Base-by-base conservation (phyloP, 1,284 basidiomycete genomes). In the Ustilago xerochloae region DNA sequence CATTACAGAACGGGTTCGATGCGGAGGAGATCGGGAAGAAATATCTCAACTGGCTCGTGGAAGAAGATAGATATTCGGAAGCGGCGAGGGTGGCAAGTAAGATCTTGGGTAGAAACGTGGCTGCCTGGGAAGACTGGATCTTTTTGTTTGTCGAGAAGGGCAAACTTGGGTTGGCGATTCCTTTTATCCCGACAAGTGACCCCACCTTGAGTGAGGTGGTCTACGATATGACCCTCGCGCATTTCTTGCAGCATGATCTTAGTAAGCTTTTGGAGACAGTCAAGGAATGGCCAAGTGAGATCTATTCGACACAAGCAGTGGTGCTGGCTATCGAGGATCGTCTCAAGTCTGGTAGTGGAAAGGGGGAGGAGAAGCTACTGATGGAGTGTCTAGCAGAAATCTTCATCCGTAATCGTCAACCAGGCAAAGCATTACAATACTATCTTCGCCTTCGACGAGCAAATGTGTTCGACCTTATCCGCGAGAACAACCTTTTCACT, bases 301-400 rank as follows among this genome's bases (percentile, higher is more conserved):
- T 98, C 52, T 99, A 98, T 83, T 92, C 96, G 81, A 89, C 93
- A 13, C 86, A 89, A 1, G 92, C 92, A 2, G 92, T 97, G 54
- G 93, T 97, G 43, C 88, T 93, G 15, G 93, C 93, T 6, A 90
- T 97, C 3, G 91, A 92, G 70, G 90, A 92, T 13, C 91, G 93
- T 75, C 87, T 97, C 13, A 90, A 59, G 43, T 52, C 59, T 8
- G 54, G 68, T 29, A 48, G 46, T 13, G 33, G 38, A 9, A 58
- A 59, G 36, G 56, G 29, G 29, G 88, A 89, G 0, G 63, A 67
- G 33, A 60, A 52, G 52, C 81, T 92, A 6, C 87, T 98, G 12
- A 93, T 97, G 90, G 93, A 96, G 82, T 94, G 92, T 82, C 87
- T 99, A 20, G 93, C 93, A 0, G 94, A 98, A 82, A 87, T 99